Percentiles rank a stretch among this genome's conserved stretches.
Conservation (phyloP, 2,329 filamentous ascomycete genomes). For the Acrocalymma vagum region DNA sequence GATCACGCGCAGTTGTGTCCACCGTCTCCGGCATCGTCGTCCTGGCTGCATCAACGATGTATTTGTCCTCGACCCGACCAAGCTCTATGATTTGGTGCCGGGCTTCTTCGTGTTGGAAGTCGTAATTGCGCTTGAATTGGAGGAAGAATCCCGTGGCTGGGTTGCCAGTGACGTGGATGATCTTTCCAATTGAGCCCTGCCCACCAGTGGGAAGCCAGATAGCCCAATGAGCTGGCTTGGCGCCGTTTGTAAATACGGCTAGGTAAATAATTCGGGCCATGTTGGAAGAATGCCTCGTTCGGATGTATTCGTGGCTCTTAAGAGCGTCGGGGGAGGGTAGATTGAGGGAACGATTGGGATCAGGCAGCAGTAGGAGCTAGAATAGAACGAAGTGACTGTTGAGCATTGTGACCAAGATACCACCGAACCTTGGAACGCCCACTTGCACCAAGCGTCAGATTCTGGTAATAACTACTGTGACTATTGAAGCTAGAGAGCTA, state of each 20-base stretch:
- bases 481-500: no score
- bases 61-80: constrained; percentile 5
- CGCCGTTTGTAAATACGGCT: constrained; percentile 8
- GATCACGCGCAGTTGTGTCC: constrained; percentile 10
- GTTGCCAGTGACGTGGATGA: constrained; percentile 14
- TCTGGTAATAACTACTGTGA: no score
- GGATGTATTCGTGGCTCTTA: no score
- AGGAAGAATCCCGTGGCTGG: constrained; percentile 9
- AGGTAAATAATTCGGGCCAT: constrained; percentile 12
- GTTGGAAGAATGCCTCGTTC: no score
- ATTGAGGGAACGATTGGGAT: no score
- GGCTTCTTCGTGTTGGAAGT: constrained; percentile 1
- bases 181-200: constrained; percentile 4
- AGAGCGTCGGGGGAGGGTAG: no score
- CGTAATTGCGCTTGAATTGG: constrained; percentile 12
- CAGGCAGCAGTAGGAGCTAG: no score
- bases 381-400: no score
- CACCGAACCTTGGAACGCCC: no score
- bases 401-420: no score
- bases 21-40: not conserved
- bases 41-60: constrained; percentile 7
- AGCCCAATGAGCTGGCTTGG: constrained; percentile 11
- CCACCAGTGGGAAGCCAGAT: constrained; percentile 12
- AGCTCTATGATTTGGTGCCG: constrained; percentile 3
- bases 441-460: no score